Evolutionary conservation across 305 asterid genomes (phyloP), one percentile per base, ranked within the genome.

Genomic region (Salvia sclarea): DNA sequence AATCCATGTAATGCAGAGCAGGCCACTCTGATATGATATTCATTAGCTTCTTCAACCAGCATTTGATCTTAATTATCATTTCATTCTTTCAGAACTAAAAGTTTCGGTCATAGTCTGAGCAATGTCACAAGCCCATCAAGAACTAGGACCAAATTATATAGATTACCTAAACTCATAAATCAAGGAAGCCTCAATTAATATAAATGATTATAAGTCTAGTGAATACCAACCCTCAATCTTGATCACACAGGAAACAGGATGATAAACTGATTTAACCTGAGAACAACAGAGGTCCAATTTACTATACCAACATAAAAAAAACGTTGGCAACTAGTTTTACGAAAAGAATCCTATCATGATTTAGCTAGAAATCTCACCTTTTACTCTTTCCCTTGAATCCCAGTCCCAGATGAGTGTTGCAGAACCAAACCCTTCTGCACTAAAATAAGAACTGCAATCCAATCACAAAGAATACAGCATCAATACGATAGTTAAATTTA

Each of bases 381-480:
- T 61, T 57, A 38, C 14, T 45, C 35, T 60, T 22, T 25, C 54
- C 44, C 48, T 68, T 49, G 11, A 52, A 61, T 55, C 71, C 70
- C 64, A 61, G 56, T 55, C 71, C 70, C 64, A 61, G 56, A 45
- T 57, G 76, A 66, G 47, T 30, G 55, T 65, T 35, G 76, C 58
- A 57, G 49, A 59, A 37, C 75, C 65, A 45, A 66, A 48, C 65
- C 84, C 33, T 64, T 62, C n/a, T 44, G 41, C 60, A 68, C 68
- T 18, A 16, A 37, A 68, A 60, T 55, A 73, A 69, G 56, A 73
- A 72, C 70, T 10, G 65, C 70, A 74, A 77, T 67, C 74, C 64
- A 76, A 59, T 20, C 59, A 63, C 33, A 47, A 64, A n/a, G 13
- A 31, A 68, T 59, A 56, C 50, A 75, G 1, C 0, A 7, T 33